Percentiles rank a stretch among this genome's conserved stretches.
These are phyloP conservation scores for Chenopodium album DNA, from an alignment of 148 eudicot genomes.

Conservation along the genomic window DNA sequence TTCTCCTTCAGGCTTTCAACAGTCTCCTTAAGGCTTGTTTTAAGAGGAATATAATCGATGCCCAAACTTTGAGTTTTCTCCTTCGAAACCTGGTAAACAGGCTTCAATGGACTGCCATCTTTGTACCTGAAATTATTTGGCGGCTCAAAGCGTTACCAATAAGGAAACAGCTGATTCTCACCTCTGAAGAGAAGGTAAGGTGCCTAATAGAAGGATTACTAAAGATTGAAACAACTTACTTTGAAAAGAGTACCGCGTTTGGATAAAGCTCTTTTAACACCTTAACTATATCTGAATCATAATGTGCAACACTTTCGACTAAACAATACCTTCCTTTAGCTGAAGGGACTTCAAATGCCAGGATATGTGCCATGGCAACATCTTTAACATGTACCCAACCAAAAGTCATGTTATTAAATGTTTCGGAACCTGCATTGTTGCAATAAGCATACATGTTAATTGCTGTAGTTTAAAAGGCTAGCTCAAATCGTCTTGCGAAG, in stretches of 20 bases:
- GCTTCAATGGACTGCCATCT: slow-evolving; percentile 50
- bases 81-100: slow-evolving; percentile 45
- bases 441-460: not conserved
- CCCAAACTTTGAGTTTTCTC: slow-evolving; percentile 49
- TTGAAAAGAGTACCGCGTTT: slow-evolving; percentile 43
- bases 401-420: slow-evolving; percentile 21
- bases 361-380: slow-evolving; percentile 55
- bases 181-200: not conserved
- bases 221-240: slow-evolving; percentile 35
- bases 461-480: not conserved
- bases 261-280: slow-evolving; percentile 54
- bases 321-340: slow-evolving; percentile 51
- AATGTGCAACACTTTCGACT: slow-evolving; percentile 43
- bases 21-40: slow-evolving; percentile 60
- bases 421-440: slow-evolving; percentile 22
- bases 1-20: slow-evolving; percentile 73
- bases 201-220: not conserved
- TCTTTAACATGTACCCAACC: slow-evolving; percentile 53
- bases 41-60: slow-evolving; percentile 48
- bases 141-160: not conserved
- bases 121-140: slow-evolving; percentile 43
- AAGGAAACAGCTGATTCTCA: not conserved
- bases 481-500: not conserved
- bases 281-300: slow-evolving; percentile 39
- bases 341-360: slow-evolving; percentile 48